These are phyloP conservation scores for Cordia subcordata DNA, from an alignment of 257 asterid species.

Conservation along the genomic window DNA sequence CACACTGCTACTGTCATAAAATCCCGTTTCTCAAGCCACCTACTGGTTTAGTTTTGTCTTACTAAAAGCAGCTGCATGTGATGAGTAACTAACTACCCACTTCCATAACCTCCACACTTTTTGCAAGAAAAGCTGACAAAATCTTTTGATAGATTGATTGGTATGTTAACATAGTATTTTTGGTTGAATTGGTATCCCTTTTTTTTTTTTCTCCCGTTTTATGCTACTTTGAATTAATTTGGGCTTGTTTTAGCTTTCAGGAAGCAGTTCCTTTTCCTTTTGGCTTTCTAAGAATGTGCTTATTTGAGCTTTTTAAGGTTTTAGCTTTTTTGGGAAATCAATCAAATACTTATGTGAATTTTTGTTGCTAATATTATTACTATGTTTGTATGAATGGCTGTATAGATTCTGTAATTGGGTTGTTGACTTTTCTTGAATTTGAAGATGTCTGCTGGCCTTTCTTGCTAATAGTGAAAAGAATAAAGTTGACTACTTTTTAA, in stretches of 20 bases:
- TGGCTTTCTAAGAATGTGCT: no score
- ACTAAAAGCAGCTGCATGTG: not conserved
- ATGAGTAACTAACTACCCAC: no score
- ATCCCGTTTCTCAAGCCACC: not conserved
- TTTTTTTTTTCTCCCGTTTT: no score
- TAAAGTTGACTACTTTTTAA: not conserved
- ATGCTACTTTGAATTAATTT: not conserved
- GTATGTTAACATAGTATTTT: no score
- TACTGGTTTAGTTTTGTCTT: constrained; percentile 4
- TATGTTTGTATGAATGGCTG: not conserved
- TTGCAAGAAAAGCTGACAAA: not conserved
- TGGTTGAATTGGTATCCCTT: not conserved
- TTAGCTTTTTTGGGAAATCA: no score
- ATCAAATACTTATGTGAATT: no score
- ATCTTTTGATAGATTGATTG: not conserved
- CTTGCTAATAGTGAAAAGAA: not conserved
- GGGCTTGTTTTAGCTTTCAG: no score
- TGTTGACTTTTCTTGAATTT: not conserved
- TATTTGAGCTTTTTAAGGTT: no score
- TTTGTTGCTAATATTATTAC: not conserved
- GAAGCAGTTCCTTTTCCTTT: no score
- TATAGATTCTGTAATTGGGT: not conserved
- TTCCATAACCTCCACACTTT: not conserved
- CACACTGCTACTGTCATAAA: constrained; percentile 4
- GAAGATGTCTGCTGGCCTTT: not conserved